Base-by-base conservation (phyloP, 306 rosid species). In the Rosa lucieae region DNA sequence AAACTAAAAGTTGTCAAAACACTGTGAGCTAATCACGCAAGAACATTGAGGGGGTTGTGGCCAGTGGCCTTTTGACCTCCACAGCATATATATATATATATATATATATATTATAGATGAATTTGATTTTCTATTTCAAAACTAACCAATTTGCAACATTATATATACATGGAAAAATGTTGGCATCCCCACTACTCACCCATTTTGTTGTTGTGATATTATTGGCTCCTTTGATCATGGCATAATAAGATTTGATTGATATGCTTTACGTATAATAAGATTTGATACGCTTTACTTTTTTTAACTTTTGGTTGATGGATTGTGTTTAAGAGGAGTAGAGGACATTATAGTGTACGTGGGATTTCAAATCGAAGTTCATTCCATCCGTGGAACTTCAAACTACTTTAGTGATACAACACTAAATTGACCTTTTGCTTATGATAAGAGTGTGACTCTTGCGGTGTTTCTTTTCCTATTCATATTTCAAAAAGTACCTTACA, bases 171-270 rank as follows among this genome's bases (percentile, higher is more conserved):
- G 11, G 23, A 56, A 12, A 21, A 58, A 21, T 58, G 21, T 65
- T 32, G 44, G 44, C 21, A 65, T 65, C 44, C n/a, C 70, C 70
- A 65, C 46, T 65, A 65, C 42, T 65, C 70, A 35, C 4, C 43
- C 23, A 37, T 65, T 32, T 14, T 23, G 3, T 8, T 26, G 8
- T 61, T 26, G 2, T 59, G 37, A 65, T 18, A 67, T 6, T 15
- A 39, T 67, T 39, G 48, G 12, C 49, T 17, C 72, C 72, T 67
- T 18, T 67, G 13, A 67, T 67, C 49, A 67, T 67, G 72, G 29
- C 48, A 10, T 67, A 63, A 63, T 67, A 63, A 63, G 15, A 3
- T 8, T 7, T 44, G 47, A 32, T 32, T 44, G 1, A 43, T 44
- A 0, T 67, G 48, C 9, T 32, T 65, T 65, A 12, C 11, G 39